These are phyloP conservation scores for Talaromyces albobiverticillius DNA, from an alignment of 2,329 filamentous ascomycete genomes.

Conservation along the genomic window DNA sequence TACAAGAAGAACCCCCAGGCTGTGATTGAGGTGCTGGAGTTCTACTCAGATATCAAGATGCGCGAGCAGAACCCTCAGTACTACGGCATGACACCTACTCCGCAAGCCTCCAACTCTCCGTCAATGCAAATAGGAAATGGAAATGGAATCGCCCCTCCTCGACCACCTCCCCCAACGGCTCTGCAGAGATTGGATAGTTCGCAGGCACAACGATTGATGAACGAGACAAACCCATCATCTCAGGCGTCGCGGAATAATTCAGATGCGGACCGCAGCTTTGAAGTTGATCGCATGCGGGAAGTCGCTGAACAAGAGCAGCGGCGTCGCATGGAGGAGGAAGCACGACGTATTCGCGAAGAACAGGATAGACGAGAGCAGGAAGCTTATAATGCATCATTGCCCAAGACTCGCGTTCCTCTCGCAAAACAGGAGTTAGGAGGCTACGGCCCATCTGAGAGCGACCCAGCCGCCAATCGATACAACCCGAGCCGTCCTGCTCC, in stretches of 20 bases:
- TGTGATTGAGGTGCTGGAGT: constrained; percentile 64
- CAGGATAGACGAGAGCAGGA: constrained; percentile 73
- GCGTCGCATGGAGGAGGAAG: constrained; percentile 52
- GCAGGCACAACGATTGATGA: constrained; percentile 31
- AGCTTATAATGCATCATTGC: constrained; percentile 84
- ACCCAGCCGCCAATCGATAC: constrained; percentile 58
- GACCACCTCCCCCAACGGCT: constrained; percentile 58
- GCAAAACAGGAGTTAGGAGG: constrained; percentile 89
- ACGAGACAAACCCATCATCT: constrained; percentile 32
- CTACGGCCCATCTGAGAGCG: constrained; percentile 53
- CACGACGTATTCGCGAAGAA: constrained; percentile 53
- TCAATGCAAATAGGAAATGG: constrained; percentile 50
- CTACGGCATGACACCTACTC: constrained; percentile 62
- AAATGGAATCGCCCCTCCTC: constrained; percentile 65
- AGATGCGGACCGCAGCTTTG: constrained; percentile 54
- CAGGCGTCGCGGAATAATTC: constrained; percentile 49
- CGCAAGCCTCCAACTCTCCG: constrained; percentile 49
- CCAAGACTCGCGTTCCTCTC: constrained; percentile 73
- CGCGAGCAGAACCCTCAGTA: constrained; percentile 61
- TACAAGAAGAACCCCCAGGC: constrained; percentile 95
- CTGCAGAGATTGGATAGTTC: constrained; percentile 45
- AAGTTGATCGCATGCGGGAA: constrained; percentile 50
- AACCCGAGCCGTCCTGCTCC: constrained; percentile 84
- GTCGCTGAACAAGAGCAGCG: constrained; percentile 55
- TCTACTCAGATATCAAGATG: constrained; percentile 67